These are phyloP conservation scores for Leptomonas pyrrhocoris DNA, from an alignment of 208 protist genomes.

Conservation along the genomic window DNA sequence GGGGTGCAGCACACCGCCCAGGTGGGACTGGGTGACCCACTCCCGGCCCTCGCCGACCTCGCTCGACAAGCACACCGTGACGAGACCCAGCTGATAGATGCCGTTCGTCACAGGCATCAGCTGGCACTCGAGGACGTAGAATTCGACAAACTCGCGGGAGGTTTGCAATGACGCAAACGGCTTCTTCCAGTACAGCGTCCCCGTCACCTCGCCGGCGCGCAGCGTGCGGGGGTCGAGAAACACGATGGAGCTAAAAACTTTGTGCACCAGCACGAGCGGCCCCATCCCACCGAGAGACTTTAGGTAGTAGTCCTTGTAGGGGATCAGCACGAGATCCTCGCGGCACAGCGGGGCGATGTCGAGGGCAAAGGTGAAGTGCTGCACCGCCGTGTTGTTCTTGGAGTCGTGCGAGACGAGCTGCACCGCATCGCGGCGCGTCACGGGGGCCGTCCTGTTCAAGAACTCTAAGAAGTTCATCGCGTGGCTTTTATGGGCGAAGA, in stretches of 20 bases:
- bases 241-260: constrained; percentile 95
- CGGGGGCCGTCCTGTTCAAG: constrained; percentile 90
- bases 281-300: constrained; percentile 87
- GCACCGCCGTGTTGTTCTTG: constrained; percentile 98
- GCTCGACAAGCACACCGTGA: constrained; percentile 93
- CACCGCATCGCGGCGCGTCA: constrained; percentile 92
- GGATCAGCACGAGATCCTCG: constrained; percentile 94
- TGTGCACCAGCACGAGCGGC: constrained; percentile 94
- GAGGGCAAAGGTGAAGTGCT: constrained; percentile 97
- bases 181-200: constrained; percentile 93
- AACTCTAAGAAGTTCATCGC: constrained; percentile 98
- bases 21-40: constrained; percentile 93
- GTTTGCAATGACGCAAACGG: constrained; percentile 91
- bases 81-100: constrained; percentile 89
- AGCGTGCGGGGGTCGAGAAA: constrained; percentile 97
- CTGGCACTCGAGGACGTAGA: constrained; percentile 95
- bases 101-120: constrained; percentile 82
- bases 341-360: constrained; percentile 98
- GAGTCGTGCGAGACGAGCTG: constrained; percentile 98
- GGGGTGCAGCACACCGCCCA: constrained; percentile 92
- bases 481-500: constrained; percentile 96
- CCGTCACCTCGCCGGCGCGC: constrained; percentile 90
- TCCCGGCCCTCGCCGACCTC: constrained; percentile 97
- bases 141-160: constrained; percentile 91
- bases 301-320: constrained; percentile 86